Percentiles rank a stretch among this genome's conserved stretches.
phyloP scores from a whole-genome alignment of 306 rosid species.

The Glycyrrhiza uralensis region DNA sequence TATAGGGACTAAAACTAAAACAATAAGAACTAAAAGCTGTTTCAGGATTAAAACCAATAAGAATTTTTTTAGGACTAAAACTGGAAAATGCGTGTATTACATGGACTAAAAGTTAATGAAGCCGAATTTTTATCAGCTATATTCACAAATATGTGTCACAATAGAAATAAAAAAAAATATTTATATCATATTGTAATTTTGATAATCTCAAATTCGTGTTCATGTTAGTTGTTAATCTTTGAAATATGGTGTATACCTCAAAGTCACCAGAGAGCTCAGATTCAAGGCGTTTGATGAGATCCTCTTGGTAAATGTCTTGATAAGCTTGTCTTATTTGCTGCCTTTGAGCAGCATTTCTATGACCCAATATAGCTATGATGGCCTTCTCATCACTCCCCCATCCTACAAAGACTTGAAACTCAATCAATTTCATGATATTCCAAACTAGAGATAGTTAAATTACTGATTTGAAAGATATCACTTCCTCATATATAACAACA shows the following conservation, averaged over 20 bases:
- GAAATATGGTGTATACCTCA: slow-evolving; percentile 52
- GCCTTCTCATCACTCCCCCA: slow-evolving; percentile 82
- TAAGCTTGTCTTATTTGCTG: slow-evolving; percentile 58
- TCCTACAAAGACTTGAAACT: slow-evolving; percentile 32
- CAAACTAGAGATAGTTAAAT: not conserved
- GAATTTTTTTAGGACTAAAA: no score
- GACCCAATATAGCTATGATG: slow-evolving; percentile 45
- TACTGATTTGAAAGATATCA: not conserved
- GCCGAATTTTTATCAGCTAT: no score
- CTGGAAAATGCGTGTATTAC: no score
- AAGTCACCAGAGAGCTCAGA: slow-evolving; percentile 66
- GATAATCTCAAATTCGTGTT: not conserved
- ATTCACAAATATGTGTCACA: not conserved
- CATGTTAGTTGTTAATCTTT: no score
- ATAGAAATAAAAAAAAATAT: not conserved
- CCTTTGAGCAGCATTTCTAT: slow-evolving; percentile 57
- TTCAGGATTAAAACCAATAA: no score
- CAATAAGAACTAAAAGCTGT: no score
- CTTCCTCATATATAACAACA: no score
- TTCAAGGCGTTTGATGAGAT: slow-evolving; percentile 51
- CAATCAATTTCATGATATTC: not conserved
- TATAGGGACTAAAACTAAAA: no score
- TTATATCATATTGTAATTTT: not conserved
- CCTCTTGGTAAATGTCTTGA: slow-evolving; percentile 25
- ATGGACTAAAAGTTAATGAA: no score